phyloP scores from a whole-genome alignment of 73 alveolate genomes.

The Blepharisma japonicum region DNA sequence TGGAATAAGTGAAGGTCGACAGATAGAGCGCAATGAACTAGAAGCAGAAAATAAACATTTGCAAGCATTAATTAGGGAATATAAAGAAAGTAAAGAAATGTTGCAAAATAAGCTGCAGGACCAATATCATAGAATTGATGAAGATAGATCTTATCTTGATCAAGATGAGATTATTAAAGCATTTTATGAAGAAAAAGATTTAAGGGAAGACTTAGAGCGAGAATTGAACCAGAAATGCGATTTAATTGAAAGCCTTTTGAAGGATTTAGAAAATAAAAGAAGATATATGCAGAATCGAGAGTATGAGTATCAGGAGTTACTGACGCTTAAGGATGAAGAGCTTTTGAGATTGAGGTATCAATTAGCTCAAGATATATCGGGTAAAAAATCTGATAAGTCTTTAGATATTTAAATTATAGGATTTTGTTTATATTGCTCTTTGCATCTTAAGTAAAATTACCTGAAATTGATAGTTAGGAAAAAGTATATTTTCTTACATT shows the following conservation, averaged over 20 bases:
- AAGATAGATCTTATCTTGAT: neutral
- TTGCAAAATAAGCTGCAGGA: neutral
- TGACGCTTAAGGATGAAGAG: conserved; percentile 23
- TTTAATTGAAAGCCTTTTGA: neutral
- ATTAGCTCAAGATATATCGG: neutral
- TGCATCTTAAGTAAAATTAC: too few relatives aligned
- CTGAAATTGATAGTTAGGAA: too few relatives aligned
- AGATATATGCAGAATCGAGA: conserved; percentile 6
- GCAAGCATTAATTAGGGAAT: neutral
- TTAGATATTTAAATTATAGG: too few relatives aligned
- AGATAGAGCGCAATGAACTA: neutral
- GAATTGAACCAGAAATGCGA: conserved; percentile 3
- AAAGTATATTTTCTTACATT: too few relatives aligned
- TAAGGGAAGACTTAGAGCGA: conserved; percentile 5
- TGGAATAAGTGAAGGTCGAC: too few relatives aligned
- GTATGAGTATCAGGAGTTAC: conserved; percentile 17
- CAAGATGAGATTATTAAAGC: neutral
- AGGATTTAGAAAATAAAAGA: neutral
- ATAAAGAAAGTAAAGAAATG: neutral
- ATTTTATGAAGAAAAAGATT: conserved; percentile 11
- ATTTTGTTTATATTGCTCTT: too few relatives aligned
- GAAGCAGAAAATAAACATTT: neutral
- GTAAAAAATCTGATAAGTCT: too few relatives aligned
- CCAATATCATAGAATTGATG: too few relatives aligned
- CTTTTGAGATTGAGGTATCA: neutral